Base-by-base conservation (phyloP, 2,329 filamentous ascomycete species). In the Stachybotrys chlorohalonatus region DNA sequence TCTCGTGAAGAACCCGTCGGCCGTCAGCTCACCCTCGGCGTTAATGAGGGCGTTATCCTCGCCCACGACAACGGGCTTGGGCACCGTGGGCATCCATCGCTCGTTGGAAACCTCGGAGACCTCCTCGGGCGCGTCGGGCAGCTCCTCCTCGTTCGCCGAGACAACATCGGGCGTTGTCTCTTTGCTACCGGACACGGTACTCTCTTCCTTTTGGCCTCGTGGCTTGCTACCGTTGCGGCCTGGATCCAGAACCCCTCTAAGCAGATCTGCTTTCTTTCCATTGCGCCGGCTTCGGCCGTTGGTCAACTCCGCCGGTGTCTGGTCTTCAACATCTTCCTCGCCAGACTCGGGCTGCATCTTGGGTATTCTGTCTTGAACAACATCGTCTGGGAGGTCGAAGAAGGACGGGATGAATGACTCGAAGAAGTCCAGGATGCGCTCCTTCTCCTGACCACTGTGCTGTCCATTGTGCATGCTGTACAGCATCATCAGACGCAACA, bases 121-220 rank as follows among this genome's bases (percentile, higher is more conserved):
- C 58, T 88, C 79, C 53, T 88, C 78, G 9, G 75, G 73, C 3
- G 73, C 80, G 60, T 86, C 84, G 6, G 75, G 77, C 74, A 85
- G 83, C 39, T 94, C 90, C 58, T 93, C 89, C 62, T 94, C 89
- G 53, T 82, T 86, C 31, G 82, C 83, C 1, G 88, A 92, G n/a
- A 77, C 83, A 24, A 86, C 82, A 63, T 95, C 92, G 0, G 94
- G 93, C 0, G 92, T 96, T 1, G 88, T 91, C 62, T 94, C 91
- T 64, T 95, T 90, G 73, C 90, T 96, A 13, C 82, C 85, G 30
- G 87, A 86, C 1, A 83, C 83, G n/a, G 83, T 77, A 62, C 87
- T 93, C 58, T 87, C 89, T 59, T 94, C 89, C 64, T 94, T 92
- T 53, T 90, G 86, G 50, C 79, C 81, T 47, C 87, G 82, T 30